phyloP scores from a whole-genome alignment of 768 basidiomycete genomes.

The Dendrothele bispora region DNA sequence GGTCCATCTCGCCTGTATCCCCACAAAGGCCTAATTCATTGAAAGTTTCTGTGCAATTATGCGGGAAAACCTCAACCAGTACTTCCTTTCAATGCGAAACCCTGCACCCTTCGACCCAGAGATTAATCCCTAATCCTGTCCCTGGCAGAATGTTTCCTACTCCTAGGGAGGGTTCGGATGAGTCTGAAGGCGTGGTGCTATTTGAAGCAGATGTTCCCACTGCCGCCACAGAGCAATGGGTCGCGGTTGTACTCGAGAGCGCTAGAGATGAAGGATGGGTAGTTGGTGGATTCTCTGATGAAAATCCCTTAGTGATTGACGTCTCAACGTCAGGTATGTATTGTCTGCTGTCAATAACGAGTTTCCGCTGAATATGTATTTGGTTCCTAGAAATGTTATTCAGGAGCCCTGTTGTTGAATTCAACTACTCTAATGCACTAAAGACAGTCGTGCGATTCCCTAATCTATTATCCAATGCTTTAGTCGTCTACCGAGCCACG shows the following conservation, averaged over 20 bases:
- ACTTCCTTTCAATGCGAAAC: conserved; percentile 33
- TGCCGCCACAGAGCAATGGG: conserved; percentile 29
- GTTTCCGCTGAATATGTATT: too few relatives aligned
- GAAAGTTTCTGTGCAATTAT: conserved; percentile 47
- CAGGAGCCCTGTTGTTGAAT: conserved; percentile 9
- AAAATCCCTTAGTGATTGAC: conserved; percentile 29
- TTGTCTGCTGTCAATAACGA: conserved; percentile 5
- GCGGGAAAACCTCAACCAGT: conserved; percentile 26
- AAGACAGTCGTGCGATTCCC: conserved; percentile 51
- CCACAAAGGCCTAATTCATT: conserved; percentile 50
- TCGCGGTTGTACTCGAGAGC: conserved; percentile 54
- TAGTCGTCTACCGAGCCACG: conserved; percentile 63
- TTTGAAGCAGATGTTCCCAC: conserved; percentile 50
- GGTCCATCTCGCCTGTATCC: conserved; percentile 47
- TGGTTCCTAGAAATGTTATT: conserved; percentile 8
- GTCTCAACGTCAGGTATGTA: conserved; percentile 46
- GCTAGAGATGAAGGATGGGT: conserved; percentile 63
- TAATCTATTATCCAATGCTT: conserved; percentile 53
- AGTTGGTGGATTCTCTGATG: conserved; percentile 48
- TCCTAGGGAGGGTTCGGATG: conserved; percentile 67
- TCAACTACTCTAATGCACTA: conserved; percentile 26
- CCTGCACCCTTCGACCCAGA: conserved; percentile 47
- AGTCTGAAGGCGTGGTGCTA: conserved; percentile 71
- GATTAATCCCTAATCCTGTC: conserved; percentile 62
- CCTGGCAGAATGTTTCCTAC: conserved; percentile 58